Base-by-base conservation (phyloP, 2,329 filamentous ascomycete genomes). In the Metarhizium anisopliae region DNA sequence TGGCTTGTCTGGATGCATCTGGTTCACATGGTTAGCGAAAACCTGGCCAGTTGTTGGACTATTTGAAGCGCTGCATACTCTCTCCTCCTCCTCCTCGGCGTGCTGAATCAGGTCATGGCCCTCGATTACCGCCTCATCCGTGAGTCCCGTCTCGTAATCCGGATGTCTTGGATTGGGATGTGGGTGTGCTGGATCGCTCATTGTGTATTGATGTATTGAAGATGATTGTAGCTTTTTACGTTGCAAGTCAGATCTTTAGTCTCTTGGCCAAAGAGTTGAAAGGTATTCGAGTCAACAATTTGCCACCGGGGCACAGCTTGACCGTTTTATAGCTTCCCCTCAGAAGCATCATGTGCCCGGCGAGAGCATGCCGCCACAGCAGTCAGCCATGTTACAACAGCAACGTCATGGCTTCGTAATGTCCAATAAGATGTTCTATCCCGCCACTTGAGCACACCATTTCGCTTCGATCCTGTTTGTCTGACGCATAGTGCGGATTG, bases 61-160 rank as follows among this genome's bases (percentile, higher is more conserved):
- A 10, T 10, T 45, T 8, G 10, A 30, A 8, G 7, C 25, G 45
- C 6, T 30, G 45, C 45, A 29, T 52, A 52, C 50, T 38, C 50
- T 42, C 29, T 42, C 35, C 16, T 52, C 50, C 25, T 52, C 50
- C n/a, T 52, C 50, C 50, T 52, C 50, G 36, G 50, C 50, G 30
- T 18, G n/a, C 13, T 36, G 36, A 43, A 52, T 52, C 16, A 52
- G 50, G 50, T 52, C 50, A 4, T 42, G 50, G 16, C 29, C 50
- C 14, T 20, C 50, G 38, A 52, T 43, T 18, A 36, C 50, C 3
- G 50, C 50, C 35, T 52, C 50, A 30, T 52, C 50, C 35, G 50
- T 38, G 36, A 52, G 43, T 5, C 50, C 50, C n/a, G 50, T 40
- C 36, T 52, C 35, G 11, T 20, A 6, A 18, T 42, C 11, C 4